Percentiles rank a stretch among this genome's conserved stretches.
Conservation (phyloP, 257 asterid species). For the Solanum sejunctum region DNA sequence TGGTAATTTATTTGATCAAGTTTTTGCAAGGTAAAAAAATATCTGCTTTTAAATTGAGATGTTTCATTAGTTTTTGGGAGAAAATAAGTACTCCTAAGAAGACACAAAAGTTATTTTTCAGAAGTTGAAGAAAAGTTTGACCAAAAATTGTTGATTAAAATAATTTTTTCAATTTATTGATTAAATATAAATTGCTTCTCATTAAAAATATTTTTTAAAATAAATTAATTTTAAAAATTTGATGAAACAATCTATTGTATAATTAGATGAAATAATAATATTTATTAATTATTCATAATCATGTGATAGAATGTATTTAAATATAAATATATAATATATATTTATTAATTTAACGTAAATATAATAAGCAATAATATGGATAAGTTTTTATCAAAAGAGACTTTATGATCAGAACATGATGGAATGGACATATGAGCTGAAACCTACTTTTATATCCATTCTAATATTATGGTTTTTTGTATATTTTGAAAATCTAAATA, state of each 20-base stretch:
- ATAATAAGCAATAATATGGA: background rate
- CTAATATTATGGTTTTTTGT: background rate
- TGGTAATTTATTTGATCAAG: background rate
- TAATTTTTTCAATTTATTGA: background rate
- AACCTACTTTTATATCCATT: background rate
- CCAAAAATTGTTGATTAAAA: too few species aligned
- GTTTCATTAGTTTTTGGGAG: too few species aligned
- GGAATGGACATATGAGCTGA: background rate
- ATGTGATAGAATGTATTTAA: background rate
- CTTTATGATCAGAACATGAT: background rate
- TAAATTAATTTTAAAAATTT: background rate
- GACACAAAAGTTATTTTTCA: too few species aligned
- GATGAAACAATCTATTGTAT: background rate
- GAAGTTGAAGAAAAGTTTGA: too few species aligned
- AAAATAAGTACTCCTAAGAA: too few species aligned
- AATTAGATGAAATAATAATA: background rate
- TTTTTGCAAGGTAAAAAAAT: too few species aligned
- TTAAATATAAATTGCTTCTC: background rate
- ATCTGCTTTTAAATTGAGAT: too few species aligned
- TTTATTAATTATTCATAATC: background rate
- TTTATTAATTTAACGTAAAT: background rate
- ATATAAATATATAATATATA: background rate
- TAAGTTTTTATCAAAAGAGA: background rate
- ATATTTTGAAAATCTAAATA: too few species aligned
- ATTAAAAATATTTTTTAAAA: background rate